A percentile compares a stretch with the other conserved stretches of the same genome.
These are phyloP conservation scores for Cryptococcus amylolentus DNA, from an alignment of 1,284 basidiomycete species.

Conservation along the genomic window DNA sequence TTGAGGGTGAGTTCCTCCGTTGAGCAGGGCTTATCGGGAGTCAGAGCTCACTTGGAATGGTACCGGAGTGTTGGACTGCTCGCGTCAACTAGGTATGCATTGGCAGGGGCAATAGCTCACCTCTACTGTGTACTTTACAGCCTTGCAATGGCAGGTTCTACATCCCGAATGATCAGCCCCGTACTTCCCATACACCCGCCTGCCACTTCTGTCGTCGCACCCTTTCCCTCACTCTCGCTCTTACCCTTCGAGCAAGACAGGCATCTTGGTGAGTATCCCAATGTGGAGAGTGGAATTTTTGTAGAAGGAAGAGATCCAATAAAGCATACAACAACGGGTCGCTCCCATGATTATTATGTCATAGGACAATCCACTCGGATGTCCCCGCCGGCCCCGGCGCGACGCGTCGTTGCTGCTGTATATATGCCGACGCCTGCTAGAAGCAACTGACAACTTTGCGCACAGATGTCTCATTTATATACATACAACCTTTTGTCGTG, in stretches of 20 bases:
- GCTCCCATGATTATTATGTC: no score
- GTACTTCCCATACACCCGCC: neutral
- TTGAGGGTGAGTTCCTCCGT: neutral
- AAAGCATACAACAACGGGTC: no score
- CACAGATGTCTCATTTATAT: no score
- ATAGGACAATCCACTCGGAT: no score
- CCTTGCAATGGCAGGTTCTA: slow-evolving; percentile 48
- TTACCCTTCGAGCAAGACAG: slow-evolving; percentile 41
- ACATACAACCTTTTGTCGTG: neutral
- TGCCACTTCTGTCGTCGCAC: neutral
- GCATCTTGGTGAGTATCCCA: slow-evolving; percentile 18
- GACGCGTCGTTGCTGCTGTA: no score
- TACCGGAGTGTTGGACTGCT: slow-evolving; percentile 46
- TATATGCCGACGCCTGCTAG: no score
- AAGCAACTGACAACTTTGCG: no score
- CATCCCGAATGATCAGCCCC: neutral
- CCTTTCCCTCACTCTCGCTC: neutral
- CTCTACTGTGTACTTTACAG: slow-evolving; percentile 44
- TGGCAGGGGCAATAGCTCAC: slow-evolving; percentile 10
- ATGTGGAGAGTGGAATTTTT: no score
- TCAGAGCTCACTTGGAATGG: slow-evolving; percentile 35
- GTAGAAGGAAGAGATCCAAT: no score
- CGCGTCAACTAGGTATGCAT: neutral
- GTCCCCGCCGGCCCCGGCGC: no score
- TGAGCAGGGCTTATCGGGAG: no score